phyloP scores from a whole-genome alignment of 768 basidiomycete species.

The Fomitopsis pulvina region DNA sequence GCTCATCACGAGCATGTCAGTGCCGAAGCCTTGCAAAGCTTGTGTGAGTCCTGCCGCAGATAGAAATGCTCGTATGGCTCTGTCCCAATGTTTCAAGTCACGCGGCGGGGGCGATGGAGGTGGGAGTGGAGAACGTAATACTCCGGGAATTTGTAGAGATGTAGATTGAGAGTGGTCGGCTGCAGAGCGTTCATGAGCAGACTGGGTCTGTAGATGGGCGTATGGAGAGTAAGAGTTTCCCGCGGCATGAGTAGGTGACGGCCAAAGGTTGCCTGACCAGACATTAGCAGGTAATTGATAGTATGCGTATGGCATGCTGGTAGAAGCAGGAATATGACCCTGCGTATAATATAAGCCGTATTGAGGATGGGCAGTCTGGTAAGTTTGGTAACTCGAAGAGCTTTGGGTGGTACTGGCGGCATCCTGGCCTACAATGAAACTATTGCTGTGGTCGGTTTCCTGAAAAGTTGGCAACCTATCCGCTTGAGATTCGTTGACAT shows the following conservation, averaged over 20 bases:
- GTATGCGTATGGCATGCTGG: conserved; percentile 11
- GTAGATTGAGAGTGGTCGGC: too few relatives aligned
- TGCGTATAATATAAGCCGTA: neutral
- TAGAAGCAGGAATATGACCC: conserved; percentile 1
- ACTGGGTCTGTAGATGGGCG: conserved; percentile 9
- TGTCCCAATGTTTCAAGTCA: conserved; percentile 57
- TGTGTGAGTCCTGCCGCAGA: conserved; percentile 48
- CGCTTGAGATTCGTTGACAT: too few relatives aligned
- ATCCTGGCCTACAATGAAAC: neutral
- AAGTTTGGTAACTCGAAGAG: too few relatives aligned
- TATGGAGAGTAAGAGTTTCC: conserved; percentile 12
- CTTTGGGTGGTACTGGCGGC: too few relatives aligned
- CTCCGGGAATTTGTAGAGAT: neutral
- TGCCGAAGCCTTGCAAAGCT: conserved; percentile 54
- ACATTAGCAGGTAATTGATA: conserved; percentile 18
- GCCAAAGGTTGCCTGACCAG: conserved; percentile 17
- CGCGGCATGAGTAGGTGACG: neutral
- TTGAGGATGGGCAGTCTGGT: neutral
- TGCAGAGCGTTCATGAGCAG: neutral
- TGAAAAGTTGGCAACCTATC: too few relatives aligned
- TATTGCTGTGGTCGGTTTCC: too few relatives aligned
- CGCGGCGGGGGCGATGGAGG: conserved; percentile 32
- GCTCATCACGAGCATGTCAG: conserved; percentile 70
- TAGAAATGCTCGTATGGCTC: conserved; percentile 47
- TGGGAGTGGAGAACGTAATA: conserved; percentile 11